Base-by-base conservation (phyloP, 805 yeast species). In the Candida berthetii region DNA sequence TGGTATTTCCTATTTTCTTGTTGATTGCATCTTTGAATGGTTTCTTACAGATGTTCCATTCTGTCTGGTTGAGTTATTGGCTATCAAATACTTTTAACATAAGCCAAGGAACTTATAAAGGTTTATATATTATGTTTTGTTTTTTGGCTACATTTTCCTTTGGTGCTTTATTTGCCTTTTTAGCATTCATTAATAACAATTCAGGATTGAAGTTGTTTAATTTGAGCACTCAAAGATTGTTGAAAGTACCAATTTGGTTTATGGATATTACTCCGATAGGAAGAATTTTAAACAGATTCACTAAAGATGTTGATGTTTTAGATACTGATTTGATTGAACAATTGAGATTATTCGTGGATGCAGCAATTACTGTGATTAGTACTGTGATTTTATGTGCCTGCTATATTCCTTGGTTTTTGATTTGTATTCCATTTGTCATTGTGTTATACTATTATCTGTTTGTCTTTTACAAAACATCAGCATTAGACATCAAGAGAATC, bases 1-100 rank as follows among this genome's bases (percentile, higher is more conserved):
- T 46, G 29, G 51, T 50, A 45, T 55, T 56, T 31, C 69, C 61
- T 38, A 42, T 54, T 13, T 61, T 60, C 38, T 46, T 59, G 1
- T 45, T 42, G 3, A 16, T 42, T 2, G 37, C 53, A 9, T 40
- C 47, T 3, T 4, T 71, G 15, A 61, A 69, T 33, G 75, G 75
- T 1, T 80, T 79, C 57, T 67, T 72, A 45, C 72, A 66, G 49
- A 56, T 79, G 29, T 77, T 80, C 55, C 72, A 81, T 35, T 80
- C 80, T 49, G 77, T 81, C 6, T 84, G 91, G 91, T 67, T 87
- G 45, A 76, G 89, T 4, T 86, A 81, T 61, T 86, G 96, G 96
- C 65, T 80, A 1, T 69, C 68, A 13, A 53, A 70, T 41, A 74
- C 71, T 54, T 85, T 82, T 51, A 47, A 58, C 18, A 41, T 50